A percentile compares a stretch with the other conserved stretches of the same genome.
These are phyloP conservation scores for Camptophora hylomeconis DNA, from an alignment of 2,329 filamentous ascomycete species.

Conservation along the genomic window DNA sequence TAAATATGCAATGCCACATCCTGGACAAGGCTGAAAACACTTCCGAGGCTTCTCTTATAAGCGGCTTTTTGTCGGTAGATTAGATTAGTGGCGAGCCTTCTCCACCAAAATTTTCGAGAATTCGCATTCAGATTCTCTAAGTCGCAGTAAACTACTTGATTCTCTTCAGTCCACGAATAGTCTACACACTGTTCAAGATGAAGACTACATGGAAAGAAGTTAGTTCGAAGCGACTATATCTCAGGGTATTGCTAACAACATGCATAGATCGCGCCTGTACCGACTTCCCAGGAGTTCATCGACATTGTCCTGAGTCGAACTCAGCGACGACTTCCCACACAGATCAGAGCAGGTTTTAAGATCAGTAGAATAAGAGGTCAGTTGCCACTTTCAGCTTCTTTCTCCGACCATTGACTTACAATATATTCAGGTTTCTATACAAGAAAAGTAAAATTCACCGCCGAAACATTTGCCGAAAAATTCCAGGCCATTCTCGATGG, in stretches of 20 bases:
- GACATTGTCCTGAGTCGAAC: constrained; percentile 93
- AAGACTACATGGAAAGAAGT: constrained; percentile 49
- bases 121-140: too few species aligned
- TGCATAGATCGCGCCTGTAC: constrained; percentile 61
- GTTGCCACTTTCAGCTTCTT: too few species aligned
- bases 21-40: too few species aligned
- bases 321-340: constrained; percentile 82
- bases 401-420: too few species aligned
- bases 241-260: neutral
- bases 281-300: constrained; percentile 87
- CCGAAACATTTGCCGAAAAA: constrained; percentile 94
- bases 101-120: too few species aligned
- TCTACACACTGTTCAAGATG: too few species aligned
- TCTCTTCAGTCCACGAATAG: too few species aligned
- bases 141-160: too few species aligned
- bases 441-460: constrained; percentile 94
- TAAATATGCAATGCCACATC: too few species aligned
- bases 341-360: constrained; percentile 92
- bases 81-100: too few species aligned
- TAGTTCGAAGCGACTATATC: constrained; percentile 11
- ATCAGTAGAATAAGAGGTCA: constrained; percentile 73
- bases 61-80: too few species aligned
- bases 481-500: constrained; percentile 79
- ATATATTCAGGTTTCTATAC: constrained; percentile 66
- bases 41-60: too few species aligned